Conservation (phyloP, 768 basidiomycete species). For the Tephrocybe rancida region DNA sequence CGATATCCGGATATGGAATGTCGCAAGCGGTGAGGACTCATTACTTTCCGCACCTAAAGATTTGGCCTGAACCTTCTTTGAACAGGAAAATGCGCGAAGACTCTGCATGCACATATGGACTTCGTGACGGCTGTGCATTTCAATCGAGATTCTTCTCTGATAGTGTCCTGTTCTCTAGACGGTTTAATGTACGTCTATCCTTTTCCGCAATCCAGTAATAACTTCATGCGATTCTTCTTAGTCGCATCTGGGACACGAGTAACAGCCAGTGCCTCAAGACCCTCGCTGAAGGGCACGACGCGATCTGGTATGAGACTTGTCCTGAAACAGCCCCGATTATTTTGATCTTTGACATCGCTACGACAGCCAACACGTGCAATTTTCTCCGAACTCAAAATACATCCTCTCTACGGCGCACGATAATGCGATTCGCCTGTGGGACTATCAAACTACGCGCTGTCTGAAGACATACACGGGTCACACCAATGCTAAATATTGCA, state of each 20-base stretch:
- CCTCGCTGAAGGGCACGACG: constrained; percentile 85
- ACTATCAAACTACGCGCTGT: constrained; percentile 88
- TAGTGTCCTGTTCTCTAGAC: constrained; percentile 91
- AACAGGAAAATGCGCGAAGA: constrained; percentile 81
- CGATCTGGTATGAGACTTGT: constrained; percentile 62
- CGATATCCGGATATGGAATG: constrained; percentile 92
- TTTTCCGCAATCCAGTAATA: neutral
- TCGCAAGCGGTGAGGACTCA: constrained; percentile 61
- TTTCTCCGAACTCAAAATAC: constrained; percentile 95
- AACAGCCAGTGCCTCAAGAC: constrained; percentile 97
- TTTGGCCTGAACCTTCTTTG: constrained; percentile 1
- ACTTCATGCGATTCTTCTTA: constrained; percentile 30
- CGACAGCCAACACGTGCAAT: constrained; percentile 82
- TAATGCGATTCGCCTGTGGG: constrained; percentile 92
- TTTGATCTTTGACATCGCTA: neutral
- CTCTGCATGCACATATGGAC: constrained; percentile 90
- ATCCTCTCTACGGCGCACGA: constrained; percentile 94
- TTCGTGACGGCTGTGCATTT: constrained; percentile 95
- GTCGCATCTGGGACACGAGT: constrained; percentile 94
- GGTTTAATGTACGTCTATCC: constrained; percentile 79
- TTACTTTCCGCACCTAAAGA: neutral
- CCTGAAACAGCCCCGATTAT: neutral
- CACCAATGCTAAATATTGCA: constrained; percentile 80
- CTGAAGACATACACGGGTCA: constrained; percentile 91
- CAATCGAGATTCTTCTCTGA: constrained; percentile 87